phyloP scores from a whole-genome alignment of 768 basidiomycete species.

The Botryobasidium botryosum region DNA sequence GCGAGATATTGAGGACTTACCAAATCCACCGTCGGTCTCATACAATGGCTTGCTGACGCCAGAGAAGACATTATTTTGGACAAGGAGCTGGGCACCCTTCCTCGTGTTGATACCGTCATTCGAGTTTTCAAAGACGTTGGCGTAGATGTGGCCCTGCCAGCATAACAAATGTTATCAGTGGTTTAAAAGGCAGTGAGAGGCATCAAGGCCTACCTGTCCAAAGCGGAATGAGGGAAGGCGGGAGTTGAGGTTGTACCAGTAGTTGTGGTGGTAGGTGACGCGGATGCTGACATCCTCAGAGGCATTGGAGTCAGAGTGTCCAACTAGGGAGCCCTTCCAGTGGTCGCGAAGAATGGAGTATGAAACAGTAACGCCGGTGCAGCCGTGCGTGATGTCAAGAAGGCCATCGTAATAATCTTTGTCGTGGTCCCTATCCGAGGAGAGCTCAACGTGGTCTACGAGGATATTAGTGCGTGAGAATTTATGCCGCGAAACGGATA shows the following conservation, averaged over 20 bases:
- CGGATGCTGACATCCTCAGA: conserved; percentile 21
- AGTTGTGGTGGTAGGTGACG: conserved; percentile 29
- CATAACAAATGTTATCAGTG: not conserved
- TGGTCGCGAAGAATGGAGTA: conserved; percentile 15
- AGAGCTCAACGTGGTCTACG: conserved; percentile 30
- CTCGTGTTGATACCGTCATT: not conserved
- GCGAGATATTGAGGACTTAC: not conserved
- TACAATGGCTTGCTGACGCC: not conserved
- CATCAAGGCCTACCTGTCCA: not conserved
- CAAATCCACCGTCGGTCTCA: not conserved
- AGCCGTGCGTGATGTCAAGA: conserved; percentile 30
- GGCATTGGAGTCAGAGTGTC: conserved; percentile 28
- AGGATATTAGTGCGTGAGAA: not conserved
- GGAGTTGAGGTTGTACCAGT: conserved; percentile 13
- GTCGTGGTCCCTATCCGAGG: conserved; percentile 29
- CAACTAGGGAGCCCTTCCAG: conserved; percentile 30
- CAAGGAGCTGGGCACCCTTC: not conserved
- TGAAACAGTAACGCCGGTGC: conserved; percentile 17
- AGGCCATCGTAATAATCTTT: conserved; percentile 31
- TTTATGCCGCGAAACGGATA: too few species aligned
- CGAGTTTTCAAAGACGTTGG: not conserved
- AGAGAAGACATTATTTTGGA: not conserved
- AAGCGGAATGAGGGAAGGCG: conserved; percentile 28
- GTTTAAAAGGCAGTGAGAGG: not conserved
- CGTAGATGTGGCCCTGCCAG: not conserved